A percentile compares a stretch with the other conserved stretches of the same genome.
These are phyloP conservation scores for Pseudotsuga menziesii DNA, from an alignment of 75 land plant species.

Conservation along the genomic window DNA sequence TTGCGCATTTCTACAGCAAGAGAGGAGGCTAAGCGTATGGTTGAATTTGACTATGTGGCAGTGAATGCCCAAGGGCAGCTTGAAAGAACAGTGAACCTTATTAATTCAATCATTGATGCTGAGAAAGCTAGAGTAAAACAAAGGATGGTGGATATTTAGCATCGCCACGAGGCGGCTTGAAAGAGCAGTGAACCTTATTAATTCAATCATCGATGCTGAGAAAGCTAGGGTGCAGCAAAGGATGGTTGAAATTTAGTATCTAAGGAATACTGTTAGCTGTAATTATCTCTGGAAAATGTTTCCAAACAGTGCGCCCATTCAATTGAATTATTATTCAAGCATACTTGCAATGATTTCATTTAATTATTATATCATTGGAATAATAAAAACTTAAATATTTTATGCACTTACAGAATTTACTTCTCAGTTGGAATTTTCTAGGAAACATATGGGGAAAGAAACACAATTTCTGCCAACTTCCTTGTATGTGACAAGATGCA, in stretches of 20 bases:
- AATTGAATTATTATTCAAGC: too few species aligned
- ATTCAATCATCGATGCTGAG: slow-evolving; percentile 90
- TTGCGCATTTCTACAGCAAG: slow-evolving; percentile 88
- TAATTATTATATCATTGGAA: too few species aligned
- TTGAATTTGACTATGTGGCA: slow-evolving; percentile 89
- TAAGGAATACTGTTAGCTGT: too few species aligned
- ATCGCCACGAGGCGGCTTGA: slow-evolving; percentile 56
- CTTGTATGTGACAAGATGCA: too few species aligned
- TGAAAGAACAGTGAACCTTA: slow-evolving; percentile 60
- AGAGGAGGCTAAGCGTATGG: slow-evolving; percentile 73
- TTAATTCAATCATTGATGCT: slow-evolving; percentile 89
- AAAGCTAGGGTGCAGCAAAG: slow-evolving; percentile 72
- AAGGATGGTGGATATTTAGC: slow-evolving; percentile 19
- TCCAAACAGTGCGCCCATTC: too few species aligned
- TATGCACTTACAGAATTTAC: too few species aligned
- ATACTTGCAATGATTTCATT: too few species aligned
- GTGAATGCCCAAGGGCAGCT: slow-evolving; percentile 92
- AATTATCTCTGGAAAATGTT: too few species aligned
- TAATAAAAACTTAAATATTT: too few species aligned
- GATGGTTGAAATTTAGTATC: slow-evolving; percentile 11
- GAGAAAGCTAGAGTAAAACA: slow-evolving; percentile 83
- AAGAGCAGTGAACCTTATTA: slow-evolving; percentile 55
- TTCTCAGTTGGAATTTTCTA: too few species aligned
- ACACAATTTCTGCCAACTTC: too few species aligned
- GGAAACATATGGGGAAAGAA: too few species aligned